Evolutionary conservation across 1,139 yeast species (phyloP).

Genomic region (Pneumocystis carinii): DNA sequence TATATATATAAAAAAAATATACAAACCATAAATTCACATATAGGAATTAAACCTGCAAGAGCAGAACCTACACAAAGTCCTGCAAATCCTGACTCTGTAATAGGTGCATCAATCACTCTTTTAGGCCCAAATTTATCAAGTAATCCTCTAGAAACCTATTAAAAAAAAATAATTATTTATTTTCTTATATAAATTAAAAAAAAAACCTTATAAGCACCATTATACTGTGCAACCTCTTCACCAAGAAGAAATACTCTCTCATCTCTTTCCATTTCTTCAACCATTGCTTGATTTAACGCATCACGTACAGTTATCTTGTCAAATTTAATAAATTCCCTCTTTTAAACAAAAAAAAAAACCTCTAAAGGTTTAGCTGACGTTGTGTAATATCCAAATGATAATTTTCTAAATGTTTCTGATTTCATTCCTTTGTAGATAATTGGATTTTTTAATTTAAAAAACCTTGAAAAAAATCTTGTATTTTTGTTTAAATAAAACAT

Average conservation of each 20-base stretch:
- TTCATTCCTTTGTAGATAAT: neutral
- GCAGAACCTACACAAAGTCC: slow-evolving; percentile 98
- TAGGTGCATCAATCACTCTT: slow-evolving; percentile 94
- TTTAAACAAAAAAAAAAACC: neutral
- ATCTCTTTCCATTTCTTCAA: slow-evolving; percentile 95
- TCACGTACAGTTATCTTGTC: slow-evolving; percentile 80
- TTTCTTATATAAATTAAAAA: slow-evolving; percentile 31
- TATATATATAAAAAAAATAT: slow-evolving; percentile 51
- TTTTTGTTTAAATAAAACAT: neutral
- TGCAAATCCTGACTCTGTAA: slow-evolving; percentile 98
- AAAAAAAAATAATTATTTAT: neutral
- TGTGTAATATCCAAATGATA: neutral
- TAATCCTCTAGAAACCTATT: slow-evolving; percentile 35
- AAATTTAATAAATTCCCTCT: neutral
- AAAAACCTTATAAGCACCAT: slow-evolving; percentile 92
- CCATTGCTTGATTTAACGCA: slow-evolving; percentile 85
- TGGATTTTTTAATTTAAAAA: neutral
- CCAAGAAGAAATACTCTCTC: slow-evolving; percentile 91
- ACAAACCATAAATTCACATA: slow-evolving; percentile 97
- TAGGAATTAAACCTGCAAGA: slow-evolving; percentile 89
- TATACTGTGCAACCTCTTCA: slow-evolving; percentile 97
- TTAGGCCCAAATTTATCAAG: slow-evolving; percentile 94
- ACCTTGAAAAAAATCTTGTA: neutral
- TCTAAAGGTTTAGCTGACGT: neutral
- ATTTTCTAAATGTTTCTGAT: neutral